These are phyloP conservation scores for Alternaria panax DNA, from an alignment of 2,329 filamentous ascomycete species.

Conservation along the genomic window DNA sequence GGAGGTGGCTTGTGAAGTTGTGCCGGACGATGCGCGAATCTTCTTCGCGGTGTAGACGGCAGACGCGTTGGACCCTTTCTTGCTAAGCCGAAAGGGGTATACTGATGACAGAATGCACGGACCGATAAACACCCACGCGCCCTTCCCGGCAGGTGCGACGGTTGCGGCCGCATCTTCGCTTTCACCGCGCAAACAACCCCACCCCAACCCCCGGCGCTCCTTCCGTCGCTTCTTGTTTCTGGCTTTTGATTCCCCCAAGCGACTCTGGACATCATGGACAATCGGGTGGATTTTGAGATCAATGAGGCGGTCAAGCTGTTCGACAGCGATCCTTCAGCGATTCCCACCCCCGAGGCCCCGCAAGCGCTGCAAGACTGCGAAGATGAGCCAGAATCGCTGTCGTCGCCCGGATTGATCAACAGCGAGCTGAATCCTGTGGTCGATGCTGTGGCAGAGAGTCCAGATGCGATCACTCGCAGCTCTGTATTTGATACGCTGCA, in stretches of 20 bases:
- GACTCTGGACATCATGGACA: constrained; percentile 65
- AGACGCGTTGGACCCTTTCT: constrained; percentile 20
- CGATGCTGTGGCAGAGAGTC: constrained; percentile 89
- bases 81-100: constrained; percentile 25
- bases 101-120: constrained; percentile 17
- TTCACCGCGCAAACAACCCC: constrained; percentile 22
- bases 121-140: constrained; percentile 32
- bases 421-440: constrained; percentile 88
- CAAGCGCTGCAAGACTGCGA: constrained; percentile 87
- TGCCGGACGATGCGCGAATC: constrained; percentile 14
- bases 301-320: constrained; percentile 97
- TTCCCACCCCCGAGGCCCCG: constrained; percentile 87
- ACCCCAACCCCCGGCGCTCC: constrained; percentile 20
- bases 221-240: constrained; percentile 27
- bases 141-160: constrained; percentile 21
- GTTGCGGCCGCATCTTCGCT: constrained; percentile 23
- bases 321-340: constrained; percentile 86
- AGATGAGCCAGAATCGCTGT: constrained; percentile 84
- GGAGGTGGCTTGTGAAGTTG: constrained; percentile 16
- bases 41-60: constrained; percentile 12
- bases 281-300: constrained; percentile 83
- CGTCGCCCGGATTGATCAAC: constrained; percentile 77
- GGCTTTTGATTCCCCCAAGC: constrained; percentile 16
- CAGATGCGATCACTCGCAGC: constrained; percentile 82
- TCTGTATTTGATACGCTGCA: constrained; percentile 90